These are phyloP conservation scores for Plasmodium vivax DNA, from an alignment of 169 alveolate genomes.

Conservation along the genomic window DNA sequence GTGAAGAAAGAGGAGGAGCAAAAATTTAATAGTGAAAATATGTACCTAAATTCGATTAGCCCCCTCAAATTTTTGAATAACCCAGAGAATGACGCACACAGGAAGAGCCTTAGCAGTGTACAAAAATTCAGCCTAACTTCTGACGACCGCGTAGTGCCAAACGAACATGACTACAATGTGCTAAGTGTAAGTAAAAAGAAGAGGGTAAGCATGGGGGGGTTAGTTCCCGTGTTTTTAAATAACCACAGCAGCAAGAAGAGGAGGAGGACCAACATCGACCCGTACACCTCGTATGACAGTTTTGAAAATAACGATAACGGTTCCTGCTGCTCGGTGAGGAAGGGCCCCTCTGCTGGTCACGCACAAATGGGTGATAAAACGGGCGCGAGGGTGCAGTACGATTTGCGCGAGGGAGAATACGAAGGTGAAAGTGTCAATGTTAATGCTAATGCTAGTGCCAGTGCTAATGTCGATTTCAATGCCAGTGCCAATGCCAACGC, in stretches of 20 bases:
- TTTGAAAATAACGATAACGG: neutral
- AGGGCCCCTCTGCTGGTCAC: neutral
- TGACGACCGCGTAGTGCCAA: neutral
- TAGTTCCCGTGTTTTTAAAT: constrained; percentile 67
- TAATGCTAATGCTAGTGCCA: neutral
- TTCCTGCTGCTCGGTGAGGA: neutral
- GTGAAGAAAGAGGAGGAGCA: constrained; percentile 11
- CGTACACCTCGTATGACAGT: constrained; percentile 1
- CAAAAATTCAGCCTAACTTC: neutral
- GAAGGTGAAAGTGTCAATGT: neutral
- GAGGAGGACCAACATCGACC: constrained; percentile 38
- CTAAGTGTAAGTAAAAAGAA: constrained; percentile 46
- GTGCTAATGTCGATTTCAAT: neutral
- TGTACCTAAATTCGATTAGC: constrained; percentile 27
- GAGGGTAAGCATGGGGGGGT: constrained; percentile 71
- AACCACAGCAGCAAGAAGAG: constrained; percentile 32
- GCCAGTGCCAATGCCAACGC: neutral
- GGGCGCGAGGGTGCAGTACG: neutral
- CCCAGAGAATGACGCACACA: neutral
- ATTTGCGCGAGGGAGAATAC: neutral
- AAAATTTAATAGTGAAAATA: constrained; percentile 22
- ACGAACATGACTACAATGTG: neutral
- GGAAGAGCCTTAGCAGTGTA: neutral
- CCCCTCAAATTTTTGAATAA: constrained; percentile 40
- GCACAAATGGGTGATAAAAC: neutral